These are phyloP conservation scores for Quercus gilva DNA, from an alignment of 306 rosid species.

Conservation along the genomic window DNA sequence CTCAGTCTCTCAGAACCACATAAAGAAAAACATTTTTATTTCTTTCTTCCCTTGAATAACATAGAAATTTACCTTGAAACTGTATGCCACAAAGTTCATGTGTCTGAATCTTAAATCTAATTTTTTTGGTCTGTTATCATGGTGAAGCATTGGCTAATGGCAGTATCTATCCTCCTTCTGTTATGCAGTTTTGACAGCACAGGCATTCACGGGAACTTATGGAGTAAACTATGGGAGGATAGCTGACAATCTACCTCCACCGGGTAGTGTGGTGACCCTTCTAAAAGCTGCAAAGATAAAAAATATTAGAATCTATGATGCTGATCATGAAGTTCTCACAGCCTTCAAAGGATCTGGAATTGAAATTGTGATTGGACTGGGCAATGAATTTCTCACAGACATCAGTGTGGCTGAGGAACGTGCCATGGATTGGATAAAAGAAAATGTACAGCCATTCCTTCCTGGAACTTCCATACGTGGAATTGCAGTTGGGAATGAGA, in stretches of 20 bases:
- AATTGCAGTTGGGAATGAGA: conserved; percentile 82
- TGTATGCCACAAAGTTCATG: not conserved
- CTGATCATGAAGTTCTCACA: conserved; percentile 53
- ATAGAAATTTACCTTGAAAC: not conserved
- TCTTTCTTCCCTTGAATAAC: no score
- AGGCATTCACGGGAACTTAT: conserved; percentile 65
- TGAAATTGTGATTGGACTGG: conserved; percentile 53
- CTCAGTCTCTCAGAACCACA: no score
- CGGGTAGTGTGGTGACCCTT: conserved; percentile 74
- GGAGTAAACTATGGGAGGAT: conserved; percentile 87
- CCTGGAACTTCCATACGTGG: conserved; percentile 78
- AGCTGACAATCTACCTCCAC: conserved; percentile 79
- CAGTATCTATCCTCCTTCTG: not conserved
- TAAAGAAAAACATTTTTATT: no score
- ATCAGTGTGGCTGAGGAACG: conserved; percentile 68
- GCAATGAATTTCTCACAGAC: conserved; percentile 53
- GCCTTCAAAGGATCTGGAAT: conserved; percentile 90
- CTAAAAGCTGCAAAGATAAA: conserved; percentile 82
- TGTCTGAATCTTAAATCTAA: not conserved
- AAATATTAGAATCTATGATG: conserved; percentile 76
- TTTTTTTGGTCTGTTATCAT: not conserved
- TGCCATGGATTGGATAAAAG: conserved; percentile 85
- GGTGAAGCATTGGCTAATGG: not conserved
- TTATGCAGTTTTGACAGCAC: conserved; percentile 31
- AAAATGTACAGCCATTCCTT: conserved; percentile 64